phyloP scores from a whole-genome alignment of 805 yeast species.

The Torulaspora maleeae region DNA sequence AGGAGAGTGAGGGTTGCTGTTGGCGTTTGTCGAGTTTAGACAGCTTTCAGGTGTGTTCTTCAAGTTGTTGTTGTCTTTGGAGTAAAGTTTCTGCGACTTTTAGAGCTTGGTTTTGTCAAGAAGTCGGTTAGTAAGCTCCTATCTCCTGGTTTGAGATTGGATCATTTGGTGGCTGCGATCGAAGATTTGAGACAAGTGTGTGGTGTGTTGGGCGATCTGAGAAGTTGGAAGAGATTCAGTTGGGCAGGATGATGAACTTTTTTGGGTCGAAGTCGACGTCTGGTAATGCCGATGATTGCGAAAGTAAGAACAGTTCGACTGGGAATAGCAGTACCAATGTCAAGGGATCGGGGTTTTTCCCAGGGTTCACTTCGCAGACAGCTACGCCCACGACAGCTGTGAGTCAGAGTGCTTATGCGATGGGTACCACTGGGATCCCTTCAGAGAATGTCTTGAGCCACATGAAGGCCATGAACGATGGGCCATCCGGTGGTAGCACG shows the following conservation, averaged over 20 bases:
- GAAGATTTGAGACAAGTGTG: not conserved
- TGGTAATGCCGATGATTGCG: conserved; percentile 12
- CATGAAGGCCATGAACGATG: conserved; percentile 28
- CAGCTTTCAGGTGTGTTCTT: not conserved
- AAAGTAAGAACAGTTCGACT: conserved; percentile 13
- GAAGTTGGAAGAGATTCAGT: not conserved
- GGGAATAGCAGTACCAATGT: conserved; percentile 13
- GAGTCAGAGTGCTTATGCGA: conserved; percentile 55
- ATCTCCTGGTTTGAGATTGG: not conserved
- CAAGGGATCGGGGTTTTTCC: conserved; percentile 25
- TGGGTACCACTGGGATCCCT: conserved; percentile 58
- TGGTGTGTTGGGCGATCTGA: not conserved
- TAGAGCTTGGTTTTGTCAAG: not conserved
- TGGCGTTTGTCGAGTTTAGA: not conserved
- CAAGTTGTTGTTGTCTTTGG: not conserved
- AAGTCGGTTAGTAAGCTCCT: not conserved
- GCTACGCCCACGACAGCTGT: conserved; percentile 68
- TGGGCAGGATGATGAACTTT: conserved; percentile 28
- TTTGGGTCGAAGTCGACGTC: conserved; percentile 23
- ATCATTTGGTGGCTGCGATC: not conserved
- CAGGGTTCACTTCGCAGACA: conserved; percentile 41
- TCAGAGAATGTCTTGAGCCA: conserved; percentile 36
- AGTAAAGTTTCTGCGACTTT: not conserved
- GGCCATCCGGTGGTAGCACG: not conserved
- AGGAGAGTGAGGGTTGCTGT: not conserved